phyloP scores from a whole-genome alignment of 176 grass and related monocot species.

The Avena sativa region DNA sequence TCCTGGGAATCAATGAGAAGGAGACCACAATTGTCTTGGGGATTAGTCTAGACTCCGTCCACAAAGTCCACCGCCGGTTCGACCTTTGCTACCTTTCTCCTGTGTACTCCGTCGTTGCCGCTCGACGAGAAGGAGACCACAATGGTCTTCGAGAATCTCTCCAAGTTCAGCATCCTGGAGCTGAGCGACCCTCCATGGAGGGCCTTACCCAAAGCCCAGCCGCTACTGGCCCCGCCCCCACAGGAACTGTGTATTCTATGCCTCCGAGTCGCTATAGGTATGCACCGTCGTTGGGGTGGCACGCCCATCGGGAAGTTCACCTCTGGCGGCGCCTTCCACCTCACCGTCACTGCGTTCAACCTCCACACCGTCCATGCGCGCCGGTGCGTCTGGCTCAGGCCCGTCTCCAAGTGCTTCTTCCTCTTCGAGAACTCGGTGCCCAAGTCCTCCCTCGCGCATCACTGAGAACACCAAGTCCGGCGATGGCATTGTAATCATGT shows the following conservation, averaged over 20 bases:
- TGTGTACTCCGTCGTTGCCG: not conserved
- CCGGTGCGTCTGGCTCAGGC: conserved; percentile 36
- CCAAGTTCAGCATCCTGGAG: conserved; percentile 91
- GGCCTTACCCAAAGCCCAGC: conserved; percentile 55
- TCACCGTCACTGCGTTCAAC: too few species aligned
- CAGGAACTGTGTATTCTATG: conserved; percentile 89
- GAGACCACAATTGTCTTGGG: too few species aligned
- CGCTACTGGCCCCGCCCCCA: conserved; percentile 84
- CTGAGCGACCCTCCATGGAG: conserved; percentile 71
- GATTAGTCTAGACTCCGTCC: conserved; percentile 17
- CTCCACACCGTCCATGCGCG: too few species aligned
- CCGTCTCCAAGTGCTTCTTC: conserved; percentile 76
- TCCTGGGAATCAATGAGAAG: too few species aligned
- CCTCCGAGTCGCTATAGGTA: conserved; percentile 71
- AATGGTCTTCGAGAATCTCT: conserved; percentile 80
- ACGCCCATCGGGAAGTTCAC: too few species aligned
- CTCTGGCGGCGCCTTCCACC: too few species aligned
- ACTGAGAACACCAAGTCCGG: conserved; percentile 43
- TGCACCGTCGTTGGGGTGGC: conserved; percentile 54
- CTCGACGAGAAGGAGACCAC: conserved; percentile 95
- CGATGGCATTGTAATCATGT: conserved; percentile 42
- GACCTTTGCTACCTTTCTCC: too few species aligned
- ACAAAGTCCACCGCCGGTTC: not conserved
- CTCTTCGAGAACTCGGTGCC: conserved; percentile 90
- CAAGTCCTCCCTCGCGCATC: conserved; percentile 78